phyloP scores from a whole-genome alignment of 2,329 filamentous ascomycete species.

The Aureobasidium mangrovei region DNA sequence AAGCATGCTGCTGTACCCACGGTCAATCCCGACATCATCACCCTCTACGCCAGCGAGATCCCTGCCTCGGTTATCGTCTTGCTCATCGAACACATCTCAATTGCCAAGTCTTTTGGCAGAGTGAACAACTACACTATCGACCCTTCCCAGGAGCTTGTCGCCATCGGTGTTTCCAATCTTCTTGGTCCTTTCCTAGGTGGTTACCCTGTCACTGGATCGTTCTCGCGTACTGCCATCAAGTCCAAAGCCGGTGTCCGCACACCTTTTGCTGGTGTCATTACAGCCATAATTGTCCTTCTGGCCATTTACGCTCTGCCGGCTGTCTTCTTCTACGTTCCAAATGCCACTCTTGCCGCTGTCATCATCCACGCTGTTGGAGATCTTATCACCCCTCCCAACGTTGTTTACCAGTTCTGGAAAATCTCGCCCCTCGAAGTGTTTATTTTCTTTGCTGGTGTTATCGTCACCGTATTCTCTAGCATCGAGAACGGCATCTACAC shows the following conservation, averaged over 20 bases:
- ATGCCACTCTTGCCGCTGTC: constrained; percentile 69
- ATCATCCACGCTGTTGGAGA: constrained; percentile 96
- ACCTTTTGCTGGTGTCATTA: constrained; percentile 82
- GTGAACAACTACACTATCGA: constrained; percentile 96
- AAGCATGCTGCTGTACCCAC: constrained; percentile 65
- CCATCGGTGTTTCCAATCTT: constrained; percentile 83
- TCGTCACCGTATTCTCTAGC: constrained; percentile 77
- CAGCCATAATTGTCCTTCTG: constrained; percentile 72
- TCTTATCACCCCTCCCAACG: constrained; percentile 82
- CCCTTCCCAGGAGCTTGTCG: constrained; percentile 91
- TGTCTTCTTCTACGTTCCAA: constrained; percentile 91
- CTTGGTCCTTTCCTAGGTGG: constrained; percentile 85
- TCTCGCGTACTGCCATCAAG: constrained; percentile 93
- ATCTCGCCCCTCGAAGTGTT: constrained; percentile 83
- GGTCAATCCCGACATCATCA: constrained; percentile 58
- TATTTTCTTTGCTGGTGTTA: constrained; percentile 87
- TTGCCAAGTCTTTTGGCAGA: constrained; percentile 91
- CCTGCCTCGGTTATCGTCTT: constrained; percentile 89
- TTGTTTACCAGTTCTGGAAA: constrained; percentile 89
- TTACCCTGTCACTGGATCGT: constrained; percentile 89
- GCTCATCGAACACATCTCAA: constrained; percentile 92
- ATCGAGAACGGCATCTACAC: constrained; percentile 93
- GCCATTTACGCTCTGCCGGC: constrained; percentile 82
- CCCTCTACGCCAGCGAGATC: constrained; percentile 59
- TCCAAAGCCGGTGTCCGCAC: constrained; percentile 93